Base-by-base conservation (phyloP, 116 monocot genomes). In the Cymodocea nodosa region DNA sequence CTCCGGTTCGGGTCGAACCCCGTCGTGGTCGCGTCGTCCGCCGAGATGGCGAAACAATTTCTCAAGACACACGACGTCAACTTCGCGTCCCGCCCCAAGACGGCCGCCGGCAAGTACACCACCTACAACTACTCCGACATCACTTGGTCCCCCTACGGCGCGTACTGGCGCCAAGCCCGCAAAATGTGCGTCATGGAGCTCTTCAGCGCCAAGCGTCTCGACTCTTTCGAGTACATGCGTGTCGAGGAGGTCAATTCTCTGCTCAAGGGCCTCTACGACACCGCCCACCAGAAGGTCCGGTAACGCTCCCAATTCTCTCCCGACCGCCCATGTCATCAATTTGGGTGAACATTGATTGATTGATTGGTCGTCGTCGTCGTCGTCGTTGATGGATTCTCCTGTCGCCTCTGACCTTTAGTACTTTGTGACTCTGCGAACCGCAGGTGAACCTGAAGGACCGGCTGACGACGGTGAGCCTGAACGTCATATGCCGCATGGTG, bases 181-280 rank as follows among this genome's bases (percentile, higher is more conserved):
- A 81, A 82, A 69, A 79, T 88, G 75, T 84, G 82, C 68, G 37
- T 80, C 22, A 78, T 64, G 57, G 89, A 89, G 89, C 80, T 89
- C 65, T 84, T 89, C 73, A 80, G 82, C 66, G 68, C 63, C 40
- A 79, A 65, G 20, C 39, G 84, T 0, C 75, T 88, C 61, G 84
- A 82, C 50, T 88, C 82, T n/a, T 84, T 63, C 55, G 79, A 77
- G 72, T 68, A 82, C 75, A 84, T 88, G 17, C 68, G 88, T 9
- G 68, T 20, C 16, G 59, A 76, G 51, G 76, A 76, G 65, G 25
- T 71, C 24, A 25, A 20, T 5, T 0, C 15, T 17, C 63, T 88
- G 39, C 49, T 79, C 23, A 56, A 23, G 8, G 50, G 63, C 36
- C 77, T 88, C 48, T 70, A 44, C 70, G 44, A 20, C 7, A 40